Percentiles rank a stretch among this genome's conserved stretches.
Conservation (phyloP, 371 early-diverging fungal genomes). For the Basidiobolus meristosporus region DNA sequence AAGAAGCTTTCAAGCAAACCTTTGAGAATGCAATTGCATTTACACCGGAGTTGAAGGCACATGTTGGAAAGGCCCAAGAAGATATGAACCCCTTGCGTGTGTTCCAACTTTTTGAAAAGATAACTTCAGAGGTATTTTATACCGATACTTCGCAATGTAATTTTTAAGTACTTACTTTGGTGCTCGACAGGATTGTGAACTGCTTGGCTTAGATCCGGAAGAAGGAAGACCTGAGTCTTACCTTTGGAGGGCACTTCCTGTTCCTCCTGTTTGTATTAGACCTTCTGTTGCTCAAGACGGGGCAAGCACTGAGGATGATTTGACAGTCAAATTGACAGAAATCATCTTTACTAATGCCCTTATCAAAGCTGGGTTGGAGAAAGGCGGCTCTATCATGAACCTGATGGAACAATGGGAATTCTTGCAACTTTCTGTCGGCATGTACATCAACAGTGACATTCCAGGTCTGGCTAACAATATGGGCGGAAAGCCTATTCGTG, state of each 20-base stretch:
- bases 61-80: slow-evolving; percentile 72
- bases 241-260: slow-evolving; percentile 84
- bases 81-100: slow-evolving; percentile 90
- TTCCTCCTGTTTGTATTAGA: slow-evolving; percentile 95
- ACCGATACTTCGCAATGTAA: background rate
- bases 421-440: slow-evolving; percentile 85
- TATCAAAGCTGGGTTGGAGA: slow-evolving; percentile 64
- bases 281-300: slow-evolving; percentile 94
- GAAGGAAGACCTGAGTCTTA: slow-evolving; percentile 81
- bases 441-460: slow-evolving; percentile 94
- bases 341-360: slow-evolving; percentile 87
- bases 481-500: slow-evolving; percentile 54
- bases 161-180: background rate
- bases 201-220: slow-evolving; percentile 77
- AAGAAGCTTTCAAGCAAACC: slow-evolving; percentile 42
- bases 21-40: slow-evolving; percentile 50
- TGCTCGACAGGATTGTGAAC: slow-evolving; percentile 64
- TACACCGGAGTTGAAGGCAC: slow-evolving; percentile 55
- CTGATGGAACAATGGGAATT: slow-evolving; percentile 98
- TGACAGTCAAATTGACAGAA: slow-evolving; percentile 96
- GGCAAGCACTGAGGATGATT: slow-evolving; percentile 95
- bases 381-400: slow-evolving; percentile 57
- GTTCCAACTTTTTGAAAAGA: slow-evolving; percentile 66
- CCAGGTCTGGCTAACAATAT: slow-evolving; percentile 36
- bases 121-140: slow-evolving; percentile 52